phyloP scores from a whole-genome alignment of 2,329 filamentous ascomycete species.

The Parafenestella ontariensis region DNA sequence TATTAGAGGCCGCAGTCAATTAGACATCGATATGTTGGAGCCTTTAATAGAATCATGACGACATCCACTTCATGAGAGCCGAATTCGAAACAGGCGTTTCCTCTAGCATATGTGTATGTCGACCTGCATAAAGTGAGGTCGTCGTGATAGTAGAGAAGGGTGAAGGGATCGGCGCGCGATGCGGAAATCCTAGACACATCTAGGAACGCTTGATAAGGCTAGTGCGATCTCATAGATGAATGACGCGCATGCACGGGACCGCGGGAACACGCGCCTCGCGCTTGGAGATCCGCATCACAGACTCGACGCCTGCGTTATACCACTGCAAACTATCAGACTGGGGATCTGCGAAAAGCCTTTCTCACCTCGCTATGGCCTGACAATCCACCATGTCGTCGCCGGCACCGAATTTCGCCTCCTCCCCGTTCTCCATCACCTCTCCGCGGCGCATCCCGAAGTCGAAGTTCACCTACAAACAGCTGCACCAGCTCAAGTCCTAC shows the following conservation, averaged over 20 bases:
- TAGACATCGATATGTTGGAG: neutral
- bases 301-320: neutral
- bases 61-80: neutral
- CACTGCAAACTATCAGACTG: neutral
- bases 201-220: conserved; percentile 7
- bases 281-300: conserved; percentile 4
- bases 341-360: neutral
- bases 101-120: too few relatives aligned
- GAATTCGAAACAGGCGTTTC: neutral
- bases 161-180: neutral
- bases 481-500: conserved; percentile 76
- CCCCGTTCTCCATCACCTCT: conserved; percentile 51
- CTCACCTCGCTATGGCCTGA: conserved; percentile 17
- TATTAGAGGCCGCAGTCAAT: too few relatives aligned
- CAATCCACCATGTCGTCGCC: conserved; percentile 55
- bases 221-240: conserved; percentile 33
- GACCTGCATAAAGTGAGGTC: too few relatives aligned
- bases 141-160: neutral
- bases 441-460: conserved; percentile 60
- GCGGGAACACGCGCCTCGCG: conserved; percentile 39
- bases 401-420: conserved; percentile 56
- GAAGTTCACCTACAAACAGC: conserved; percentile 83
- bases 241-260: conserved; percentile 45
- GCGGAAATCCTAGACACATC: neutral
- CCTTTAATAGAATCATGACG: neutral